phyloP scores from a whole-genome alignment of 305 asterid species.

The Solanum hybrid region DNA sequence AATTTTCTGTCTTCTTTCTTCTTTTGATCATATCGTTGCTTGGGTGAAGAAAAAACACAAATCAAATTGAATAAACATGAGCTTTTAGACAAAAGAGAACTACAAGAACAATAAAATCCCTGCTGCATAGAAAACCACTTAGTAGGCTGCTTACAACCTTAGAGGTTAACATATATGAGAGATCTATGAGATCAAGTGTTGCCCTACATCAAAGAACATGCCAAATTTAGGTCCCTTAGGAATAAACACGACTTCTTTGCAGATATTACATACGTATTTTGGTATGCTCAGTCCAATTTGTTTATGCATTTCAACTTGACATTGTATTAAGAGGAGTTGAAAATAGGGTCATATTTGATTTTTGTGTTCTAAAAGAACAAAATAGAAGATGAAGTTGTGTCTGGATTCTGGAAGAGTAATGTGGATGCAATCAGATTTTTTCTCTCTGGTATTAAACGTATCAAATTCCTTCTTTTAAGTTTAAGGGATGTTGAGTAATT shows the following conservation, averaged over 20 bases:
- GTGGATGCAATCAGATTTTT: neutral
- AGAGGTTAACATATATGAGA: neutral
- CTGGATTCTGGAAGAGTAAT: neutral
- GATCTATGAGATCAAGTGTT: neutral
- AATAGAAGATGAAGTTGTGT: neutral
- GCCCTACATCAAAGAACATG: neutral
- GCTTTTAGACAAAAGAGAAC: neutral
- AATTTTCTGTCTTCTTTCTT: neutral
- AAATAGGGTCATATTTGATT: neutral
- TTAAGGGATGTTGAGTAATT: neutral
- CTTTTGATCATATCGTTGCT: neutral
- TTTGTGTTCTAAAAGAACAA: neutral
- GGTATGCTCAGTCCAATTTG: neutral
- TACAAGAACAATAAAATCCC: neutral
- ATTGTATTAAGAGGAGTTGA: neutral
- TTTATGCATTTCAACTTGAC: neutral
- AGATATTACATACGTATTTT: neutral
- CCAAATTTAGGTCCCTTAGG: neutral
- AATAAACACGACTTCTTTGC: neutral
- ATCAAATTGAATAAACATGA: neutral
- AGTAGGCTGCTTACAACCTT: neutral
- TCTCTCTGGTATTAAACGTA: neutral
- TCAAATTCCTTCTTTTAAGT: neutral
- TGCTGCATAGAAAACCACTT: neutral
- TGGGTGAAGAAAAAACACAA: neutral